A percentile compares a stretch with the other conserved stretches of the same genome.
Evolutionary conservation across 257 asterid genomes (phyloP).

Genomic region (Eucommia ulmoides): DNA sequence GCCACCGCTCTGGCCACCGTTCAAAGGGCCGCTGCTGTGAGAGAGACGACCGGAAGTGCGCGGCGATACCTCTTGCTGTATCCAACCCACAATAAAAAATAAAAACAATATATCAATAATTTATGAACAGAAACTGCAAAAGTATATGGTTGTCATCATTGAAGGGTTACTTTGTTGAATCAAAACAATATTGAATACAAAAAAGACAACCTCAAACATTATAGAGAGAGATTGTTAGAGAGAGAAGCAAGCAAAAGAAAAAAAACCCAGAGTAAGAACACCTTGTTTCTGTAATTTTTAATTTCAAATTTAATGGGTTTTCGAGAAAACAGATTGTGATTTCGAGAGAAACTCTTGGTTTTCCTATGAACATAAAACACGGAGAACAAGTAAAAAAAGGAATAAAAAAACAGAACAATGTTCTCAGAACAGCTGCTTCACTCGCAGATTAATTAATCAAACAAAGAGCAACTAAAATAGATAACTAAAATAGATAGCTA

Average conservation of each 20-base stretch:
- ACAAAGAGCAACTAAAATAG: too few relatives aligned
- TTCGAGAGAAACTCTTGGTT: slow-evolving; percentile 34
- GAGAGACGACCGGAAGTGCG: slow-evolving; percentile 95
- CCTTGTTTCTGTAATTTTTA: slow-evolving; percentile 5
- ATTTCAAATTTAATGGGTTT: too few relatives aligned
- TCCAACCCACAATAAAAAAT: not conserved
- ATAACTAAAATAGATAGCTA: too few relatives aligned
- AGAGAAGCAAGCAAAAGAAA: slow-evolving; percentile 8
- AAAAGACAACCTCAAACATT: too few relatives aligned
- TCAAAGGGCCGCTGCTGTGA: slow-evolving; percentile 94
- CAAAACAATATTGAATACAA: too few relatives aligned
- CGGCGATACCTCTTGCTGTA: slow-evolving; percentile 96
- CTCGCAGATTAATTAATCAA: too few relatives aligned
- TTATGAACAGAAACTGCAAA: too few relatives aligned
- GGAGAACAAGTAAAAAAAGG: slow-evolving; percentile 11
- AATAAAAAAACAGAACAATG: too few relatives aligned
- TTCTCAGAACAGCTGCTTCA: too few relatives aligned
- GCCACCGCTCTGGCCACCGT: too few relatives aligned
- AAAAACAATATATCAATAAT: too few relatives aligned
- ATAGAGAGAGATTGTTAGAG: slow-evolving; percentile 2
- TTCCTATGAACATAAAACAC: slow-evolving; percentile 14
- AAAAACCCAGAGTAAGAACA: slow-evolving; percentile 11
- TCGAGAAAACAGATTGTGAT: too few relatives aligned
- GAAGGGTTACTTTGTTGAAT: not conserved
- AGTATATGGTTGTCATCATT: not conserved